phyloP scores from a whole-genome alignment of 2,329 filamentous ascomycete species.

The Neofusicoccum ribis region DNA sequence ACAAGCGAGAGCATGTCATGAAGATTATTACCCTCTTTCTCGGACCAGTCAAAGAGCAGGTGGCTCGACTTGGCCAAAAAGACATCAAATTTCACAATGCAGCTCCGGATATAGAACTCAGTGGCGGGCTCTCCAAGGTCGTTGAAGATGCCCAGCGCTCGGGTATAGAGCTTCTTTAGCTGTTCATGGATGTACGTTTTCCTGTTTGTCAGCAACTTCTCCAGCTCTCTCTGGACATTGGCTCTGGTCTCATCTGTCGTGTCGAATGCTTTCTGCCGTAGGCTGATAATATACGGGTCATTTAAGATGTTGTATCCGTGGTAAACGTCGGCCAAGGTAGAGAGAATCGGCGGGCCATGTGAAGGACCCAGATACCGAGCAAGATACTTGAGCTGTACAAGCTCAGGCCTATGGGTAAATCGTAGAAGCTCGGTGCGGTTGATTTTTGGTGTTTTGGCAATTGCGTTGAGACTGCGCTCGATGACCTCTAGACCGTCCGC shows the following conservation, averaged over 20 bases:
- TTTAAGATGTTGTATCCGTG: slow-evolving; percentile 34
- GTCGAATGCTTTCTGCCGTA: slow-evolving; percentile 28
- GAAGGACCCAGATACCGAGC: not conserved
- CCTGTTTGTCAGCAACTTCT: not conserved
- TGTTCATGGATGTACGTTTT: slow-evolving; percentile 45
- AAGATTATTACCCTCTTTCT: slow-evolving; percentile 39
- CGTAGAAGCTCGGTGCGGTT: slow-evolving; percentile 70
- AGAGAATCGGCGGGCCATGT: slow-evolving; percentile 23
- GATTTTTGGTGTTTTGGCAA: slow-evolving; percentile 66
- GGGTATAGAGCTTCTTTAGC: slow-evolving; percentile 34
- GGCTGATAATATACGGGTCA: slow-evolving; percentile 43
- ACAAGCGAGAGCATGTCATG: slow-evolving; percentile 13
- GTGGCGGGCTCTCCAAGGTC: slow-evolving; percentile 42
- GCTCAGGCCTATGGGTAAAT: slow-evolving; percentile 65
- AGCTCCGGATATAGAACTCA: slow-evolving; percentile 42
- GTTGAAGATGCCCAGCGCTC: slow-evolving; percentile 34
- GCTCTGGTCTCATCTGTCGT: slow-evolving; percentile 28
- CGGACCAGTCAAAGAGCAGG: slow-evolving; percentile 23
- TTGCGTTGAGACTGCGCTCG: slow-evolving; percentile 69
- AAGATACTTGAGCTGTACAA: slow-evolving; percentile 41
- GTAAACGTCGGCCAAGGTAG: slow-evolving; percentile 25
- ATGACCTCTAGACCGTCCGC: slow-evolving; percentile 59
- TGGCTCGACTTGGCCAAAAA: not conserved
- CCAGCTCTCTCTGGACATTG: slow-evolving; percentile 9
- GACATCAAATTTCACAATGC: slow-evolving; percentile 26